A percentile compares a stretch with the other conserved stretches of the same genome.
Conservation (phyloP, 805 yeast genomes). For the Candida tammaniensis region DNA sequence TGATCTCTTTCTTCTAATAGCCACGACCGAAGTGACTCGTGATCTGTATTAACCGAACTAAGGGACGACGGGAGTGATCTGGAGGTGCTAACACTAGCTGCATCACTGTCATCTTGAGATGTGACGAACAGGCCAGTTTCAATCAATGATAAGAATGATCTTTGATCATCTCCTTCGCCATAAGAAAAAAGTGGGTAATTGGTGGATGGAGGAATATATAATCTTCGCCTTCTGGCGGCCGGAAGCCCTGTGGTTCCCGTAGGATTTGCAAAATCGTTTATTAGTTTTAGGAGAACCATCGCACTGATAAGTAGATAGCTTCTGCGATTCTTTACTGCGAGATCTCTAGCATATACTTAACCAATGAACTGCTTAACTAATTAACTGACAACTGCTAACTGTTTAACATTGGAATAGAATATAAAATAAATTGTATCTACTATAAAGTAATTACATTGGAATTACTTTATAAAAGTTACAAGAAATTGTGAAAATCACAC, state of each 20-base stretch:
- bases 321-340: no score
- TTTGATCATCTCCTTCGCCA: constrained; percentile 43
- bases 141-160: constrained; percentile 40
- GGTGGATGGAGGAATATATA: constrained; percentile 45
- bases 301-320: not conserved
- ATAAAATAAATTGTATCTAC: no score
- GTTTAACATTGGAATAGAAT: no score
- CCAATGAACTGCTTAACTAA: no score
- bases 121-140: constrained; percentile 32
- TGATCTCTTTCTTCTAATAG: constrained; percentile 42
- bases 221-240: constrained; percentile 36
- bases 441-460: no score
- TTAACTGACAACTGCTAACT: no score
- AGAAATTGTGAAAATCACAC: no score
- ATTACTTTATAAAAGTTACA: no score
- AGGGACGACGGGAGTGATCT: constrained; percentile 41
- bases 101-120: constrained; percentile 31
- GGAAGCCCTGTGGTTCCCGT: constrained; percentile 27
- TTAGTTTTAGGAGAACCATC: constrained; percentile 41
- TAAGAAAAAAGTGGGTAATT: constrained; percentile 39
- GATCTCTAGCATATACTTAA: no score
- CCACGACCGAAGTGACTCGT: constrained; percentile 29
- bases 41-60: constrained; percentile 38
- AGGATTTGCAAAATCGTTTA: constrained; percentile 42
- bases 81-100: constrained; percentile 39